Base-by-base conservation (phyloP, 176 grass and related monocot species). In the Otatea glauca region DNA sequence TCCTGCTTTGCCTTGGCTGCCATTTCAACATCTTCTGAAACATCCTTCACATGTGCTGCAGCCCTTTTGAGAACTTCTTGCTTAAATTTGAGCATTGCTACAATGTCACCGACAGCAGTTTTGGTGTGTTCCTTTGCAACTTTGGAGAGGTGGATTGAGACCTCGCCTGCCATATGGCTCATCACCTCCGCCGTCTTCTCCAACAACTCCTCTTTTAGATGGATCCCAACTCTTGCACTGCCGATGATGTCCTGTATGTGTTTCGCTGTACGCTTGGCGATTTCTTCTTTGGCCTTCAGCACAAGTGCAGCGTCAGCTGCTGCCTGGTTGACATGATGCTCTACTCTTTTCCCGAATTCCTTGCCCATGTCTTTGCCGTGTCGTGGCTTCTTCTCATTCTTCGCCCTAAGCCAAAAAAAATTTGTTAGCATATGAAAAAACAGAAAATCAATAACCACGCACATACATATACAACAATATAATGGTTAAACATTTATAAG, bases 141-240 rank as follows among this genome's bases (percentile, higher is more conserved):
- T 25, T 64, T 45, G n/a, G 32, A 29, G n/a, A 89, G 77, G 35
- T 81, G 70, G 4, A 20, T 0, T 0, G 83, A 74, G 50, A 89
- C 62, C 76, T 89, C 82, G 9, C 6, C 82, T 7, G 70, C 62
- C 51, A 89, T 69, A 18, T 21, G 7, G 18, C 13, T 80, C 70
- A 89, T 61, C 7, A 85, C 73, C 70, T 70, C 63, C 0, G 88
- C 82, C 18, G 83, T 44, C 70, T 69, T 80, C 11, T 85, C 45
- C 63, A 89, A 43, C 35, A 85, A 3, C 4, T 75, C 17, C 8
- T 60, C 29, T n/a, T 89, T 89, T 14, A 54, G 5, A 20, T 85
- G 10, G 3, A 73, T 0, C 17, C 41, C 34, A 9, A 81, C 3
- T 7, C 4, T 45, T 20, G 18, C 23, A 73, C 8, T 75, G 0